phyloP scores from a whole-genome alignment of 805 yeast genomes.

The Metschnikowia lochheadii region DNA sequence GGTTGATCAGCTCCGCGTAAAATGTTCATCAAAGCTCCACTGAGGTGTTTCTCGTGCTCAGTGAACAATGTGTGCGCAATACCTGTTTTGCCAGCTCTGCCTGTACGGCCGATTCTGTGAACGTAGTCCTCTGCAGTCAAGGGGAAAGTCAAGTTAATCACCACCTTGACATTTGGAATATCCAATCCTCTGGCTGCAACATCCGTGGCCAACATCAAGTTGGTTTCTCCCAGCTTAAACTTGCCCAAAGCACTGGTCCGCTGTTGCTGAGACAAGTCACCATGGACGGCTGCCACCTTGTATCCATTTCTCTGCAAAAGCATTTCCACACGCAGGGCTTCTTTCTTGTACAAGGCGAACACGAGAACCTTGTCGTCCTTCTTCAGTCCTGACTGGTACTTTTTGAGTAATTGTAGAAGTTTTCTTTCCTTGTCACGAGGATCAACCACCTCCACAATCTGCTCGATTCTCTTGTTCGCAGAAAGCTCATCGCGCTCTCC shows the following conservation, averaged over 20 bases:
- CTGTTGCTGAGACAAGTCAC: constrained; percentile 89
- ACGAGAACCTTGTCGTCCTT: constrained; percentile 80
- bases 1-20: constrained; percentile 91
- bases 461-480: constrained; percentile 92
- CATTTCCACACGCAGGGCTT: constrained; percentile 87
- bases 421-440: constrained; percentile 77
- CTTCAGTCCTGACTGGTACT: constrained; percentile 64
- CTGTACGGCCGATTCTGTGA: constrained; percentile 96
- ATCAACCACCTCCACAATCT: constrained; percentile 82
- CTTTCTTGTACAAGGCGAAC: constrained; percentile 94
- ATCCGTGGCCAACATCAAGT: constrained; percentile 88
- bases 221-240: constrained; percentile 77
- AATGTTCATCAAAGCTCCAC: constrained; percentile 91
- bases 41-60: constrained; percentile 91
- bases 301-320: constrained; percentile 69
- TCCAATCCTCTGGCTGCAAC: constrained; percentile 98
- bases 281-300: constrained; percentile 89
- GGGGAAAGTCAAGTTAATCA: constrained; percentile 93
- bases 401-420: constrained; percentile 63
- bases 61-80: constrained; percentile 94
- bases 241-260: constrained; percentile 82
- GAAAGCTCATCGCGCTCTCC: constrained; percentile 92
- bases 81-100: constrained; percentile 95
- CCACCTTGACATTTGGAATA: constrained; percentile 95
- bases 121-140: constrained; percentile 95